Percentiles rank a stretch among this genome's conserved stretches.
Conservation (phyloP, 495 filamentous ascomycete species). For the Neurospora hispaniola region DNA sequence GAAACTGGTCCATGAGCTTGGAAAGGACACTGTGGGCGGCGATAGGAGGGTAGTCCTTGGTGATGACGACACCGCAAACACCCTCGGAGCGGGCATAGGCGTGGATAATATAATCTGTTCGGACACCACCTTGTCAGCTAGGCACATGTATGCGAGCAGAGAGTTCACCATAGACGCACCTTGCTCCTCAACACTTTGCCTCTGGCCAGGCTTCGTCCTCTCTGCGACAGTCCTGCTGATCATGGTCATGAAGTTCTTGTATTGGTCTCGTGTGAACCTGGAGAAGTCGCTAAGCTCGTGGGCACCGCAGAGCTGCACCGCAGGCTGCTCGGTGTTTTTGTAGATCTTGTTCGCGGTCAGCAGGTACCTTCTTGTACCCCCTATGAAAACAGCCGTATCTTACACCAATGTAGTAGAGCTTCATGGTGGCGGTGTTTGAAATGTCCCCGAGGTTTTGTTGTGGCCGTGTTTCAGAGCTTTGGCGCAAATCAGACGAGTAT, state of each 20-base stretch:
- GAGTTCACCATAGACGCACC: slow-evolving; percentile 29
- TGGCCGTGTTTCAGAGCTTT: neutral
- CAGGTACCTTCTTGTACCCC: neutral
- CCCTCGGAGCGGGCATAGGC: slow-evolving; percentile 83
- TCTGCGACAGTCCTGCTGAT: slow-evolving; percentile 67
- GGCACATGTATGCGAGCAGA: neutral
- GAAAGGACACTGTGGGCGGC: slow-evolving; percentile 91
- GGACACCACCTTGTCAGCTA: neutral
- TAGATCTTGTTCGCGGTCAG: slow-evolving; percentile 13
- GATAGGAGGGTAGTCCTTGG: slow-evolving; percentile 76
- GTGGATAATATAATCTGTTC: slow-evolving; percentile 69
- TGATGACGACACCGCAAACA: slow-evolving; percentile 79
- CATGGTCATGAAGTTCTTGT: slow-evolving; percentile 59
- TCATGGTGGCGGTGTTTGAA: slow-evolving; percentile 51
- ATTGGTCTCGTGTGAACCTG: slow-evolving; percentile 63
- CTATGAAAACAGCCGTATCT: neutral
- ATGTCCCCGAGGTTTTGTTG: neutral
- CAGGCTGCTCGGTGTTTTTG: slow-evolving; percentile 46
- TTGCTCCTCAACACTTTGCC: slow-evolving; percentile 88
- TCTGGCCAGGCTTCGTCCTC: slow-evolving; percentile 71
- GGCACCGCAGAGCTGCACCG: slow-evolving; percentile 69
- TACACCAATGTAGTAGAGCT: slow-evolving; percentile 53
- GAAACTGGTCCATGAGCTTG: slow-evolving; percentile 90
- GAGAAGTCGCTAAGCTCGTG: slow-evolving; percentile 73
- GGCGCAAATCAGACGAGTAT: neutral